Conservation (phyloP, 1,139 yeast genomes). For the Zygoascus sp. region DNA sequence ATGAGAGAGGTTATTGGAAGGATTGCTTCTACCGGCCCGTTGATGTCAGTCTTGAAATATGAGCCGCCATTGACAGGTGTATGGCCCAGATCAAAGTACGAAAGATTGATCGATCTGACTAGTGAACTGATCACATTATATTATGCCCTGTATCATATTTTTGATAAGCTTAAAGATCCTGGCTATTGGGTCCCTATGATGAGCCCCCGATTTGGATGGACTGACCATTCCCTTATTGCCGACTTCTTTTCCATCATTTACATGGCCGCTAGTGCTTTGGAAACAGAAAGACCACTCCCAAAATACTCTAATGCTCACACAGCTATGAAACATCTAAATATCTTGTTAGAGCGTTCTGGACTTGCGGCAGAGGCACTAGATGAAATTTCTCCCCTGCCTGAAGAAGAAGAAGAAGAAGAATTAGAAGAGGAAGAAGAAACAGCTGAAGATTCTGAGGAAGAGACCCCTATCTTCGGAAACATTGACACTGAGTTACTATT, state of each 20-base stretch:
- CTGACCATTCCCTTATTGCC: conserved; percentile 25
- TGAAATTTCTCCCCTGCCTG: not conserved
- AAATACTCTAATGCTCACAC: conserved; percentile 30
- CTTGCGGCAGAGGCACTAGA: conserved; percentile 5
- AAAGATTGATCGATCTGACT: conserved; percentile 21
- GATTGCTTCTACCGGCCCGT: conserved; percentile 18
- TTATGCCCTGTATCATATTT: conserved; percentile 21
- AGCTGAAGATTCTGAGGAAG: too few species aligned
- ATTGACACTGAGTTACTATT: conserved; percentile 9
- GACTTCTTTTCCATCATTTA: conserved; percentile 30
- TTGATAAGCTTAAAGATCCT: conserved; percentile 23
- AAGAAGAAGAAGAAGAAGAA: conserved; percentile 13
- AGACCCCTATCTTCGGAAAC: not conserved
- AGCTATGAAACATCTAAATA: conserved; percentile 20
- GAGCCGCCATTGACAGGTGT: conserved; percentile 31
- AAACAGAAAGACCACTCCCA: conserved; percentile 29
- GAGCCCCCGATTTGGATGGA: conserved; percentile 27
- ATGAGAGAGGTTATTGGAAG: conserved; percentile 20
- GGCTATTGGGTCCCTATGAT: conserved; percentile 19
- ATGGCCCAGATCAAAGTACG: conserved; percentile 30
- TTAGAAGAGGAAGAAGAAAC: too few species aligned
- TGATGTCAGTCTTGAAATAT: conserved; percentile 23
- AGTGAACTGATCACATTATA: conserved; percentile 24
- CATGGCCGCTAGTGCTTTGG: conserved; percentile 28
- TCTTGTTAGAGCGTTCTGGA: conserved; percentile 19